phyloP scores from a whole-genome alignment of 2,329 filamentous ascomycete genomes.

The Lachnellula suecica region DNA sequence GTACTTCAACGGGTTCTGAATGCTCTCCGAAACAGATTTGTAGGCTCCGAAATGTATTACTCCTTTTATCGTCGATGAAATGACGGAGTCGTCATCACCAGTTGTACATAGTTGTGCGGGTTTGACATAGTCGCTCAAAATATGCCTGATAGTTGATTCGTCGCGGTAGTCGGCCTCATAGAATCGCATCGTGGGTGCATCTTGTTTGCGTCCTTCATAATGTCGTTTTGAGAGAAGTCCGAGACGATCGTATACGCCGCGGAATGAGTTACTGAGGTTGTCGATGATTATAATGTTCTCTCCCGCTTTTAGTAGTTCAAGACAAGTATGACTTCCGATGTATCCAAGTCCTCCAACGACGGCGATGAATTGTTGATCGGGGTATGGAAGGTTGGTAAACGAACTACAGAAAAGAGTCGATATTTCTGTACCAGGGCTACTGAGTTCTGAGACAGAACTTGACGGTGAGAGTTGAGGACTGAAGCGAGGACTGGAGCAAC shows the following conservation, averaged over 20 bases:
- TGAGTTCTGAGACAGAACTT: background rate
- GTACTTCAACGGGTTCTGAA: constrained; percentile 57
- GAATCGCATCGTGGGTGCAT: constrained; percentile 22
- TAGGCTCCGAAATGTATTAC: constrained; percentile 68
- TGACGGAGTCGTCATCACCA: background rate
- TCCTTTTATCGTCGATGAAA: constrained; percentile 50
- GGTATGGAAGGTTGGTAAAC: background rate
- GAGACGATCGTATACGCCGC: constrained; percentile 22
- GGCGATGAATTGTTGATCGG: background rate
- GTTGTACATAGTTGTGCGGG: constrained; percentile 38
- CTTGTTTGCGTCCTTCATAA: constrained; percentile 9
- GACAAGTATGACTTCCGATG: constrained; percentile 49
- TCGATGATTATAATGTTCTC: constrained; percentile 43
- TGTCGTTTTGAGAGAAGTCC: constrained; percentile 20
- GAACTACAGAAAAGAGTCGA: background rate
- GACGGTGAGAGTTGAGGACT: background rate
- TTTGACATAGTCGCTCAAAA: constrained; percentile 22
- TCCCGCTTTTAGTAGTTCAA: constrained; percentile 47
- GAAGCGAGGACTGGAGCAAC: background rate
- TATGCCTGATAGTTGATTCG: constrained; percentile 15
- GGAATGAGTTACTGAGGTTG: constrained; percentile 36
- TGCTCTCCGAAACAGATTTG: constrained; percentile 65
- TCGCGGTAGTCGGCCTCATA: constrained; percentile 31
- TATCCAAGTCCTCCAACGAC: constrained; percentile 48
- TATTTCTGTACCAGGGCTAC: background rate